phyloP scores from a whole-genome alignment of 805 yeast genomes.

The Suhomyces emberorum region DNA sequence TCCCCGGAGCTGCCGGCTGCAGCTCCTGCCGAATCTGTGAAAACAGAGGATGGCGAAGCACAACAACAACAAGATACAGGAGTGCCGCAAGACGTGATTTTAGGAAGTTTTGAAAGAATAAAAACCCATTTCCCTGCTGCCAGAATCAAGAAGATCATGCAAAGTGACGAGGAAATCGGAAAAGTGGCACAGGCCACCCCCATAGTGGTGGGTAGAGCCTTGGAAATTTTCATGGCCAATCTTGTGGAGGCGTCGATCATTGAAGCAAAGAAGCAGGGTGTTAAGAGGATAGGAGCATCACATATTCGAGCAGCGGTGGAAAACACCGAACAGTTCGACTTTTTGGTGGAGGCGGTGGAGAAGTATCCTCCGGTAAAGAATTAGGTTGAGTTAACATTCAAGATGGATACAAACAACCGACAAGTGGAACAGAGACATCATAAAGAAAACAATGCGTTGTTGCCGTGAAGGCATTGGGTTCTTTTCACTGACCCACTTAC shows the following conservation, averaged over 20 bases:
- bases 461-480: too few relatives aligned
- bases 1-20: neutral
- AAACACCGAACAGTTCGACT: conserved; percentile 88
- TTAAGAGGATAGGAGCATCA: conserved; percentile 76
- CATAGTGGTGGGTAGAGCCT: conserved; percentile 92
- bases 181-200: conserved; percentile 99
- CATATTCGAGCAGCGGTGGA: conserved; percentile 82
- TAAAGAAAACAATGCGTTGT: too few relatives aligned
- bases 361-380: conserved; percentile 50
- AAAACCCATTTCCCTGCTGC: conserved; percentile 91
- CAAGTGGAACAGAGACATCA: too few relatives aligned
- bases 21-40: neutral
- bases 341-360: conserved; percentile 71
- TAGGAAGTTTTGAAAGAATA: conserved; percentile 45
- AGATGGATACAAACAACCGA: too few relatives aligned
- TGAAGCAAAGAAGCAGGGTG: conserved; percentile 72
- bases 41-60: neutral
- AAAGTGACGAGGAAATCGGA: conserved; percentile 96
- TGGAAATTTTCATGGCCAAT: conserved; percentile 87
- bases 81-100: conserved; percentile 28
- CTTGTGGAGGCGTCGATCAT: conserved; percentile 79
- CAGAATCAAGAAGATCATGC: conserved; percentile 94
- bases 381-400: too few relatives aligned
- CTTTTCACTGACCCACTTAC: too few relatives aligned
- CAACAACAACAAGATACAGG: conserved; percentile 1